Evolutionary conservation across 2,329 filamentous ascomycete species (phyloP), one percentile per base, ranked within the genome.

Genomic region (Beauveria bassiana): DNA sequence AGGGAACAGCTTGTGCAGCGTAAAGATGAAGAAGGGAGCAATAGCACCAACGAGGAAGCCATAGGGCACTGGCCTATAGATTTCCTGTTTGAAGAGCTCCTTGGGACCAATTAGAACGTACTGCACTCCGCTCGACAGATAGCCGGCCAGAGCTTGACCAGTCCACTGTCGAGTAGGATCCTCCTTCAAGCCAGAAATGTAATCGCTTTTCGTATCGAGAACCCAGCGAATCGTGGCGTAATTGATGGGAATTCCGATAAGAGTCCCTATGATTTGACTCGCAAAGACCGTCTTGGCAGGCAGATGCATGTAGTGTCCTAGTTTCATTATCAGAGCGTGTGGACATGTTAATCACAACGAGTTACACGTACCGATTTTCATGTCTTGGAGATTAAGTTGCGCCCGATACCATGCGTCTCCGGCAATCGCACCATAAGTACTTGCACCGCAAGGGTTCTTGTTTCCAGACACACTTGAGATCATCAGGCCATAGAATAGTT

Each of bases 111-210:
- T 77, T 10, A 87, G 73, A 2, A 85, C 84, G 64, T 86, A 87
- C 68, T 86, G 83, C 2, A 85, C 79, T 2, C 80, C 81, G 49
- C 80, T 77, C 0, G 81, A 85, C 56, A 86, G 75, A 24, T 77
- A 80, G 2, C 71, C 73, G 0, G 79, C 75, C 1, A 86, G 72
- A 1, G 67, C 68, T 66, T 86, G 84, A 0, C 80, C 84, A 0
- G 84, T 86, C 84, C 84, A 86, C 66, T 86, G 83, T 62, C 83
- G 78, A 0, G 82, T 75, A 0, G 83, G 82, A 63, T 87, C 84
- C 0, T 71, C 71, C 57, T 77, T 72, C 5, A 67, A 68, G 24
- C 83, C 82, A 0, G 78, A 77, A 3, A 86, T 69, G 65, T 81
- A 85, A 42, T 84, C 80, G 16, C 75, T 73, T 67, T 86, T 86